These are phyloP conservation scores for Trichoderma cornu-damae DNA, from an alignment of 2,329 filamentous ascomycete genomes.

Conservation along the genomic window DNA sequence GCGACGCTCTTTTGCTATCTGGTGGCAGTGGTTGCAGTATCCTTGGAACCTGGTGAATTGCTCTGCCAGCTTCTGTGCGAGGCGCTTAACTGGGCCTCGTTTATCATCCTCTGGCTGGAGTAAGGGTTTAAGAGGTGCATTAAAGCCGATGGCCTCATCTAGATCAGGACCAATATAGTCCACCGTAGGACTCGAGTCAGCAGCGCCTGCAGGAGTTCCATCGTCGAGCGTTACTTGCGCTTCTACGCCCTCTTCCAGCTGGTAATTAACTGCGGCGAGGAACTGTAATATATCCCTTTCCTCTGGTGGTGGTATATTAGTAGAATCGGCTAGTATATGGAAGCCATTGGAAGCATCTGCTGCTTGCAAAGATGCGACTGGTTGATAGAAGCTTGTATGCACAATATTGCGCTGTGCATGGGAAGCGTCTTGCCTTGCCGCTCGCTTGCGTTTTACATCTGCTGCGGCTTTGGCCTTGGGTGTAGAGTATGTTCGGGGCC, in stretches of 20 bases:
- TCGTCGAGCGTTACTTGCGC: neutral
- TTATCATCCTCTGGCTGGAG: neutral
- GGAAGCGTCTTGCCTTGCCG: neutral
- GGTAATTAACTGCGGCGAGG: neutral
- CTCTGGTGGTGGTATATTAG: neutral
- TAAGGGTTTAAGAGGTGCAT: neutral
- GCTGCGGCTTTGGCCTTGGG: too few species aligned
- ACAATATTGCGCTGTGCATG: neutral
- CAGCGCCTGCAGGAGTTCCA: neutral
- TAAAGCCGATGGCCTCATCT: neutral
- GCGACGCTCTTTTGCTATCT: neutral
- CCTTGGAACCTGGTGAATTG: neutral
- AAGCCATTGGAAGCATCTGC: neutral
- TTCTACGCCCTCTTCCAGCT: neutral
- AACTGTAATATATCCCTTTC: neutral
- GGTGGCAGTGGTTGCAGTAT: neutral
- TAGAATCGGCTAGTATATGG: neutral
- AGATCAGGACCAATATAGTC: neutral
- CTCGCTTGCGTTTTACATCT: neutral
- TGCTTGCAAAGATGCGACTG: neutral
- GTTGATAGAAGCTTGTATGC: neutral
- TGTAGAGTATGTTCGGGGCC: neutral
- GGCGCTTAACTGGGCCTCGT: neutral
- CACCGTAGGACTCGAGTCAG: neutral
- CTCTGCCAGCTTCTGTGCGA: neutral